These are phyloP conservation scores for Urostyla sp. DNA, from an alignment of 73 alveolate species.

Conservation along the genomic window DNA sequence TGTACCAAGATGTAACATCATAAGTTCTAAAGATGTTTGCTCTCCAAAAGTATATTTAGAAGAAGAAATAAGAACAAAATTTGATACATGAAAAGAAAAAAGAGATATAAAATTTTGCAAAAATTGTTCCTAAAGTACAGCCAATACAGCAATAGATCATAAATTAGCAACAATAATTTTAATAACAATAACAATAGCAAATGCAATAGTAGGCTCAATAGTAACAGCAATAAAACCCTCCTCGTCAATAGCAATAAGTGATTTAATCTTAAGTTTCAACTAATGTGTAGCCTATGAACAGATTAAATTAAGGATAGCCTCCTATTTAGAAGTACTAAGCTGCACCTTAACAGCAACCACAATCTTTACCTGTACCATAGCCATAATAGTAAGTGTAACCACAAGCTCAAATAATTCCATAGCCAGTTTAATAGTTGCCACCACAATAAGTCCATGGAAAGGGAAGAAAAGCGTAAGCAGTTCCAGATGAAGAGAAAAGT, in stretches of 20 bases:
- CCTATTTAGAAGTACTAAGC: not conserved
- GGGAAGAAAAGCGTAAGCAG: no score
- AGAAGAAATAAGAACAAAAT: conserved; percentile 85
- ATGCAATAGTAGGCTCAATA: not conserved
- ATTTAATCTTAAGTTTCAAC: no score
- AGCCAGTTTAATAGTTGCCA: no score
- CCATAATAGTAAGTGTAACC: not conserved
- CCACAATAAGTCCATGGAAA: no score
- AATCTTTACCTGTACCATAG: not conserved
- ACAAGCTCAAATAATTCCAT: no score
- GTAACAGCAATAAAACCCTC: no score
- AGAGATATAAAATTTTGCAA: conserved; percentile 67
- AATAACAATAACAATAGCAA: not conserved
- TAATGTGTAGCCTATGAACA: no score
- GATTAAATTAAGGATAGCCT: no score
- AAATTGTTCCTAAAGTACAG: not conserved
- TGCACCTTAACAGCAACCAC: not conserved
- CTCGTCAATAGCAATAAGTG: no score
- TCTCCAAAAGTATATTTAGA: conserved; percentile 85
- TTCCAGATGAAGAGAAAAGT: no score
- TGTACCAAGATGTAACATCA: conserved; percentile 84
- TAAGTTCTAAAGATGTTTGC: conserved; percentile 85
- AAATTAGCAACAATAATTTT: not conserved
- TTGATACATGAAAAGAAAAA: conserved; percentile 71
- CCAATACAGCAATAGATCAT: conserved; percentile 10